Conservation (phyloP, 2,329 filamentous ascomycete genomes). For the Nothophoma quercina region DNA sequence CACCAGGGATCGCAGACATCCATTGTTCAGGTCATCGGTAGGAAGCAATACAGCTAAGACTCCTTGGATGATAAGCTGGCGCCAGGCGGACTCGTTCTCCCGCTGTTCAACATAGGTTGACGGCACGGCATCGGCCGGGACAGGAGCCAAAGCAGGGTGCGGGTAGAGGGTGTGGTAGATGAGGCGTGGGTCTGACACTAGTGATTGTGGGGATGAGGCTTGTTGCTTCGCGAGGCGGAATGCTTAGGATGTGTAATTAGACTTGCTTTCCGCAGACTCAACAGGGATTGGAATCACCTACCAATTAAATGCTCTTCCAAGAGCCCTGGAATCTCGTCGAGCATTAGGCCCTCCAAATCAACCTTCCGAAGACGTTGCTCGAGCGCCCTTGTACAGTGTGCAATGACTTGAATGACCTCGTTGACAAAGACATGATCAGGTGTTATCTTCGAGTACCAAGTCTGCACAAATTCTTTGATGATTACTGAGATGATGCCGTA, state of each 20-base stretch:
- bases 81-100: constrained; percentile 82
- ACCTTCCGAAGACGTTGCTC: constrained; percentile 85
- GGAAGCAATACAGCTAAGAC: constrained; percentile 84
- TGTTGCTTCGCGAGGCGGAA: constrained; percentile 72
- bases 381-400: constrained; percentile 85
- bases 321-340: constrained; percentile 88
- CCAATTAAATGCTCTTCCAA: constrained; percentile 81
- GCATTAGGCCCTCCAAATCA: constrained; percentile 80
- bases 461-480: constrained; percentile 86
- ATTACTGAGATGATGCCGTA: constrained; percentile 93
- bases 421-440: constrained; percentile 86
- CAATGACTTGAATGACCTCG: constrained; percentile 88
- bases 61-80: constrained; percentile 85
- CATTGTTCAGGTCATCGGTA: constrained; percentile 90
- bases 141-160: constrained; percentile 79
- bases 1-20: constrained; percentile 82
- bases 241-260: constrained; percentile 60
- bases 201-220: constrained; percentile 64
- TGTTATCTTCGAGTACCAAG: constrained; percentile 93
- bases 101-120: constrained; percentile 66
- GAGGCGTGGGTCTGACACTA: constrained; percentile 68
- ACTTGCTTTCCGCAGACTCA: constrained; percentile 23
- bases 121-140: constrained; percentile 66
- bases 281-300: constrained; percentile 54
- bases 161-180: constrained; percentile 87